Conservation (phyloP, 768 basidiomycete genomes). For the Kwoniella dejecticola region DNA sequence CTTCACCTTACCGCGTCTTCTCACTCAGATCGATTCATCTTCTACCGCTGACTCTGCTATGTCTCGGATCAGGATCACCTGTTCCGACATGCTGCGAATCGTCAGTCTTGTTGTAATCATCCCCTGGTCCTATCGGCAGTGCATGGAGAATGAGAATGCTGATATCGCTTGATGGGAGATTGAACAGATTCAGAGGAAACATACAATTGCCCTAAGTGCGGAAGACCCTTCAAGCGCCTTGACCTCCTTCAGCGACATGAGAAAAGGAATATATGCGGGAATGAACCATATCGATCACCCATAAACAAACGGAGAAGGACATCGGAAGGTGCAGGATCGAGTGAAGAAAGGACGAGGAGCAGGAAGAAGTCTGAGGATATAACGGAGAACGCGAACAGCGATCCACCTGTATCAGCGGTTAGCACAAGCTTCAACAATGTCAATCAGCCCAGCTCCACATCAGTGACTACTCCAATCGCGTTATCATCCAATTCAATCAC, state of each 20-base stretch:
- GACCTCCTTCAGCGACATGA: slow-evolving; percentile 45
- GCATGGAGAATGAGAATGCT: not conserved
- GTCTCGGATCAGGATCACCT: slow-evolving; percentile 38
- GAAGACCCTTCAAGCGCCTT: slow-evolving; percentile 39
- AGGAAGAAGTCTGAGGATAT: not conserved
- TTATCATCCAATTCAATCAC: too few species aligned
- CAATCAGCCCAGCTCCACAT: too few species aligned
- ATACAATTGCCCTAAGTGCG: slow-evolving; percentile 31
- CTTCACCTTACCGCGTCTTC: not conserved
- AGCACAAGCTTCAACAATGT: too few species aligned
- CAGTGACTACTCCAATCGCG: too few species aligned
- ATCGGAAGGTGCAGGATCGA: not conserved
- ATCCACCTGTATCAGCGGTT: not conserved
- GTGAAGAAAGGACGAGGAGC: not conserved
- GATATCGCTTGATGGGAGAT: not conserved
- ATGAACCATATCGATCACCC: not conserved
- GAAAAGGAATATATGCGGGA: slow-evolving; percentile 36
- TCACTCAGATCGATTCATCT: not conserved
- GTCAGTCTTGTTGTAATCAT: slow-evolving; percentile 17
- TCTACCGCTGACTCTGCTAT: not conserved
- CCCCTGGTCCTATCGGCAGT: too few species aligned
- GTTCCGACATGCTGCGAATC: slow-evolving; percentile 42
- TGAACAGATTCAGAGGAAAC: slow-evolving; percentile 24
- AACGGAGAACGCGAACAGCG: not conserved
- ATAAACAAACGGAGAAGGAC: slow-evolving; percentile 16